phyloP scores from a whole-genome alignment of 345 rosid species.

The Turritis glabra region DNA sequence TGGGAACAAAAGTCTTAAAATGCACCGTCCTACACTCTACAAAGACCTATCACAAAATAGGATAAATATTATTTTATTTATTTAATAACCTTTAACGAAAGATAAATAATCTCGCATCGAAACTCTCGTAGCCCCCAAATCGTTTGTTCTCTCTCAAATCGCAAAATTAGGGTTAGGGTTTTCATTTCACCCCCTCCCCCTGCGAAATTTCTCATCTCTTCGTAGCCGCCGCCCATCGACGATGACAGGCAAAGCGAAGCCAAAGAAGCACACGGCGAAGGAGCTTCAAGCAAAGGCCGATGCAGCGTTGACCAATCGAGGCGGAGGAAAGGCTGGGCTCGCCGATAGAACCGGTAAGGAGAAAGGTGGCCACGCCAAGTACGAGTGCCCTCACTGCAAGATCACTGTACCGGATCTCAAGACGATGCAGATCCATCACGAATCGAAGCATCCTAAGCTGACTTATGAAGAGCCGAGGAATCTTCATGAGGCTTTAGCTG shows the following conservation, averaged over 20 bases:
- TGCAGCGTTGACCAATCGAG: slow-evolving; percentile 89
- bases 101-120: slow-evolving; percentile 24
- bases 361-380: slow-evolving; percentile 95
- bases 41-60: neutral
- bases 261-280: slow-evolving; percentile 99
- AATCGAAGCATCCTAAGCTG: slow-evolving; percentile 81
- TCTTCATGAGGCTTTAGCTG: slow-evolving; percentile 51
- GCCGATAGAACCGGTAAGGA: slow-evolving; percentile 71
- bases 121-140: slow-evolving; percentile 24
- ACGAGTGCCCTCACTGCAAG: slow-evolving; percentile 93
- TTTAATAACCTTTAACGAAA: neutral
- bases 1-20: slow-evolving; percentile 8
- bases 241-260: slow-evolving; percentile 99
- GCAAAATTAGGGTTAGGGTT: slow-evolving; percentile 39
- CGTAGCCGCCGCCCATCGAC: slow-evolving; percentile 29
- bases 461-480: slow-evolving; percentile 77
- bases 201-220: neutral
- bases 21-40: slow-evolving; percentile 21
- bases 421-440: slow-evolving; percentile 97
- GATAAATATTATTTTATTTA: neutral
- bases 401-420: slow-evolving; percentile 73
- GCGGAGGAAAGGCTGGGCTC: slow-evolving; percentile 92
- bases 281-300: slow-evolving; percentile 86
- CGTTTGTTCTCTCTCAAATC: slow-evolving; percentile 5
- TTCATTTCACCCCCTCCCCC: neutral